Conservation (phyloP, 495 filamentous ascomycete species). For the Pseudomonodictys pantanalensis region DNA sequence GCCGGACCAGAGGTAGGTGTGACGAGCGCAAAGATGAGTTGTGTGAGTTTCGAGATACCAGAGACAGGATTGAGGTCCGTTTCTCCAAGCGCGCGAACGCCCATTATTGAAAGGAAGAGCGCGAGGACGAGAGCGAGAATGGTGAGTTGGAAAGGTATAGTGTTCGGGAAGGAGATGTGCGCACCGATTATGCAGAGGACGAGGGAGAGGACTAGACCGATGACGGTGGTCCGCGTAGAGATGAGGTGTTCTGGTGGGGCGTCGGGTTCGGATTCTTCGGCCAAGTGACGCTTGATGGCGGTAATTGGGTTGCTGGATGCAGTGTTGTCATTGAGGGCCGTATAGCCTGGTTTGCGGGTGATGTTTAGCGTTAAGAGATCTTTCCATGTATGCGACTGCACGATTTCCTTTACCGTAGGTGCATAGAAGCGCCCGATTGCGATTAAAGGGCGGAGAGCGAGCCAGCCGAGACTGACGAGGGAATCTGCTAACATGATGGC, state of each 20-base stretch:
- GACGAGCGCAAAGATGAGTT: constrained; percentile 87
- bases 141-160: constrained; percentile 67
- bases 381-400: constrained; percentile 36
- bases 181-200: constrained; percentile 76
- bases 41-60: constrained; percentile 93
- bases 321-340: constrained; percentile 21
- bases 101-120: constrained; percentile 88
- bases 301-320: constrained; percentile 16
- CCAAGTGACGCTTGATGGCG: constrained; percentile 20
- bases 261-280: constrained; percentile 50
- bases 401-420: constrained; percentile 24
- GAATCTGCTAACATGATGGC: constrained; percentile 97
- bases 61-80: constrained; percentile 97
- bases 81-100: constrained; percentile 89
- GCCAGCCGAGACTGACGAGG: constrained; percentile 78
- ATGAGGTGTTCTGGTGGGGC: constrained; percentile 82
- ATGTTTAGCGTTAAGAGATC: constrained; percentile 30
- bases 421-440: constrained; percentile 42
- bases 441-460: constrained; percentile 64
- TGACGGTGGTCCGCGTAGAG: constrained; percentile 63
- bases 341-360: constrained; percentile 33
- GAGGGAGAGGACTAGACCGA: constrained; percentile 73
- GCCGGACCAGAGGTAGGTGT: constrained; percentile 60
- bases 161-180: constrained; percentile 69
- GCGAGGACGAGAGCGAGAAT: constrained; percentile 80